Base-by-base conservation (phyloP, 805 yeast species). In the Metschnikowia cubensis region DNA sequence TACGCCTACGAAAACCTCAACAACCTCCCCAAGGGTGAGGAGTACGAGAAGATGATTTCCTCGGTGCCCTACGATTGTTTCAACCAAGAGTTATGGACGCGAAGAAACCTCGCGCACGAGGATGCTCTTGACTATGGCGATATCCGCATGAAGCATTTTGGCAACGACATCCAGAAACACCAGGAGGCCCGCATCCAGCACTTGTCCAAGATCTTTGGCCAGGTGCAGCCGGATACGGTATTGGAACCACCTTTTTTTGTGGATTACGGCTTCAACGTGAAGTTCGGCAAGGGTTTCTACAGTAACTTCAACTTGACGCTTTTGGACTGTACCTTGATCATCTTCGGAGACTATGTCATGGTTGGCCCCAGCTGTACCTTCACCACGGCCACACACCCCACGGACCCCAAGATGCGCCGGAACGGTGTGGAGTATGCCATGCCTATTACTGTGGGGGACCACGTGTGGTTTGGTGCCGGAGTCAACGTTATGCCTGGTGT, bases 381-480 rank as follows among this genome's bases (percentile, higher is more conserved):
- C 40, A 67, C 76, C 29, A 78, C 89, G 1, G 89, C 89, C 1
- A 76, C 84, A 0, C 92, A 86, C 59, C 85, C 85, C 1, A 59
- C 77, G 6, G 84, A 81, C 48, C 77, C 82, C 0, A 52, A 64
- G 11, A 64, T 64, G 48, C 68, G 87, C 50, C 39, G 57, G 29
- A 61, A 58, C 1, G 80, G 75, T 1, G 66, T 68, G 3, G 91
- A 85, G 60, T 77, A 68, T 56, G 83, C 85, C 0, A 59, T 64
- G 35, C 84, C 86, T 5, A 75, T 86, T 31, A 69, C 62, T 2
- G 80, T 86, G 34, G 89, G 85, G 2, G 74, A 81, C 61, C 77
- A 79, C 53, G 87, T 83, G 7, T 85, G 91, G 92, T 68, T 85
- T 37, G 88, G 87, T 14, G 72, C 83, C 1, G 71, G 73, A 37